Percentiles rank a stretch among this genome's conserved stretches.
phyloP scores from a whole-genome alignment of 805 yeast genomes.

The Torulaspora indica region DNA sequence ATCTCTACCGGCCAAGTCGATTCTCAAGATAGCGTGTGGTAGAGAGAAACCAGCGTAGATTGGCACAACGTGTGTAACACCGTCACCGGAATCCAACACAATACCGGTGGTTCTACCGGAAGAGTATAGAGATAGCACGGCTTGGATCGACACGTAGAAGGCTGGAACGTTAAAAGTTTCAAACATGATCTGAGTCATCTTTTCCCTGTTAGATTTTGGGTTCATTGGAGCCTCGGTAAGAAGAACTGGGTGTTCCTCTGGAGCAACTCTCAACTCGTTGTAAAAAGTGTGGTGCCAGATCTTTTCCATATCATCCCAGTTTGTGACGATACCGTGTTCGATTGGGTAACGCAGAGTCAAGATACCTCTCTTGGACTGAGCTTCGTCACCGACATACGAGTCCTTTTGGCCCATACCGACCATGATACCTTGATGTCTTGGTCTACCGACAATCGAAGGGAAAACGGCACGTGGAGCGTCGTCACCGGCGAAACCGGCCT shows the following conservation, averaged over 20 bases:
- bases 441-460: constrained; percentile 99
- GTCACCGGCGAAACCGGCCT: constrained; percentile 99
- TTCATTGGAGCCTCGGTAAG: constrained; percentile 99
- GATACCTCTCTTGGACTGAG: constrained; percentile 99
- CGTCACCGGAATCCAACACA: constrained; percentile 99
- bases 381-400: constrained; percentile 99
- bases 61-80: constrained; percentile 99
- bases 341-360: constrained; percentile 97
- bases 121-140: constrained; percentile 95
- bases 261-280: constrained; percentile 99
- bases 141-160: constrained; percentile 97
- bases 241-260: constrained; percentile 99
- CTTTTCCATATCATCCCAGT: constrained; percentile 99
- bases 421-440: constrained; percentile 99
- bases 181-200: constrained; percentile 98
- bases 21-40: constrained; percentile 98
- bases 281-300: constrained; percentile 99
- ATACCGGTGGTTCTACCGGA: constrained; percentile 99
- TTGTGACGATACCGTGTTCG: constrained; percentile 99
- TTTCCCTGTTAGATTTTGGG: constrained; percentile 99
- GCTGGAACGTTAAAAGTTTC: constrained; percentile 99
- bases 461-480: constrained; percentile 99
- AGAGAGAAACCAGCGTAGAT: constrained; percentile 99
- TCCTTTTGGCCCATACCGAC: constrained; percentile 99
- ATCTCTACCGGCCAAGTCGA: constrained; percentile 99